These are phyloP conservation scores for Sclerotinia minor DNA, from an alignment of 2,329 filamentous ascomycete genomes.

Conservation along the genomic window DNA sequence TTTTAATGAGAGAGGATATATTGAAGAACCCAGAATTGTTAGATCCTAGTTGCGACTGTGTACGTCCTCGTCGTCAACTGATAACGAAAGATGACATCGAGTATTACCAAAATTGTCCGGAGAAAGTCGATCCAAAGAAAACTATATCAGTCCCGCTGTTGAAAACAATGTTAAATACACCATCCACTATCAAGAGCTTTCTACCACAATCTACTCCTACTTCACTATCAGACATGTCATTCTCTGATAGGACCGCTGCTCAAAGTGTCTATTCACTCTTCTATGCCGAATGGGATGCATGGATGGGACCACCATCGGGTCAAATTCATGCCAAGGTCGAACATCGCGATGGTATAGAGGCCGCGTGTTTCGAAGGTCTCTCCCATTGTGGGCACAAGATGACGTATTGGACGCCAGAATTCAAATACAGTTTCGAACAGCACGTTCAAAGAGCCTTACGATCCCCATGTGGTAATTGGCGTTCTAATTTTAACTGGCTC, in stretches of 20 bases:
- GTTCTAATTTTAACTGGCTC: background rate
- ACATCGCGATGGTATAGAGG: background rate
- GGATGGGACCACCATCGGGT: constrained; percentile 6
- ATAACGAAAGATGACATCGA: background rate
- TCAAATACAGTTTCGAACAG: background rate
- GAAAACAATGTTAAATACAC: background rate
- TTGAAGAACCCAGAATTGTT: too few species aligned
- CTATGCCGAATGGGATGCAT: constrained; percentile 15
- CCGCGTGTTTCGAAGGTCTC: background rate
- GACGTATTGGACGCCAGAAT: background rate
- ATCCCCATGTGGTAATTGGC: background rate
- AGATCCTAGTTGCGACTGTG: background rate
- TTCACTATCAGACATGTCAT: background rate
- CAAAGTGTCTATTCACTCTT: constrained; percentile 7
- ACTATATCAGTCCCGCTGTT: background rate
- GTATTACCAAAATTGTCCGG: background rate
- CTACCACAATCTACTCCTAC: background rate
- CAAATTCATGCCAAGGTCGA: too few species aligned
- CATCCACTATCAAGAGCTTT: background rate
- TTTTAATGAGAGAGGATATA: background rate
- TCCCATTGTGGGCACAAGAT: background rate
- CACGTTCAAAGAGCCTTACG: background rate
- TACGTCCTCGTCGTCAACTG: rapidly evolving
- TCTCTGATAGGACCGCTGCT: background rate
- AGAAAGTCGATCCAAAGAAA: background rate